phyloP scores from a whole-genome alignment of 1,284 basidiomycete genomes.

The Boletellus deceptivus region DNA sequence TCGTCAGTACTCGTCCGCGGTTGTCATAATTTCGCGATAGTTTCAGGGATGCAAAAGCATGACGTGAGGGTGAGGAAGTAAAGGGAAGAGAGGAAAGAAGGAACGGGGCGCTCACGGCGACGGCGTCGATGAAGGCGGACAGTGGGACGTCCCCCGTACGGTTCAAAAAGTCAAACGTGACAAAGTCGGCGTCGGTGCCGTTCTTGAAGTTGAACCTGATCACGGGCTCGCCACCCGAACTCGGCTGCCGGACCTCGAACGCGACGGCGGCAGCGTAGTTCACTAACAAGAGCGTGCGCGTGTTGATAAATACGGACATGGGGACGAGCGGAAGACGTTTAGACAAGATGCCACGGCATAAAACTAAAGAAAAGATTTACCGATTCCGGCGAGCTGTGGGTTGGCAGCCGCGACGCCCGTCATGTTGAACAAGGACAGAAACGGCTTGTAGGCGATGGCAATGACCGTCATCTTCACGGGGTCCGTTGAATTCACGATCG shows the following conservation, averaged over 20 bases:
- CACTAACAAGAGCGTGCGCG: conserved; percentile 39
- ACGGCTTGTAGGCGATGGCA: conserved; percentile 78
- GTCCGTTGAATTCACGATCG: conserved; percentile 58
- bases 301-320: too few relatives aligned
- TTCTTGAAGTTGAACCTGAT: conserved; percentile 81
- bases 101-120: conserved; percentile 40
- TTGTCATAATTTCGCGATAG: too few relatives aligned
- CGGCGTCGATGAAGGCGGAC: conserved; percentile 49
- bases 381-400: conserved; percentile 62
- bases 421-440: conserved; percentile 81
- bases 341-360: background rate
- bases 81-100: too few relatives aligned
- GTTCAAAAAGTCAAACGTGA: conserved; percentile 62
- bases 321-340: conserved; percentile 19
- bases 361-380: conserved; percentile 38
- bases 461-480: conserved; percentile 65
- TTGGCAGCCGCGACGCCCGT: conserved; percentile 53
- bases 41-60: background rate
- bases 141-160: conserved; percentile 58
- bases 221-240: conserved; percentile 45
- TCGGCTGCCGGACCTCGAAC: conserved; percentile 64
- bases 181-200: conserved; percentile 57
- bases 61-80: background rate
- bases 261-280: conserved; percentile 71
- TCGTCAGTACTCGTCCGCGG: background rate